phyloP scores from a whole-genome alignment of 1,284 basidiomycete species.

The Malassezia caprae region DNA sequence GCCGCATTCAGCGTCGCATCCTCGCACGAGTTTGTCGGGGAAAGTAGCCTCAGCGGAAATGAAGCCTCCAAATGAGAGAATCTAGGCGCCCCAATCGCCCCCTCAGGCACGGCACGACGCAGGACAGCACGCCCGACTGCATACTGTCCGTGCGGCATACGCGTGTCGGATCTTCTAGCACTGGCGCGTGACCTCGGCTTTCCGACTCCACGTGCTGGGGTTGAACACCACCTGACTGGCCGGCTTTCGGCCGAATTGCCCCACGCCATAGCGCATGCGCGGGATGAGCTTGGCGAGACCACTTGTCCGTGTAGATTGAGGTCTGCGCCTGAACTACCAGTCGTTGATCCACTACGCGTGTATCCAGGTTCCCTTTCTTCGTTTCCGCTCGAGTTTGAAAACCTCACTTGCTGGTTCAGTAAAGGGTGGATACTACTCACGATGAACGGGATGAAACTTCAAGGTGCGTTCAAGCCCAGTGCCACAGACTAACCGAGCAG shows the following conservation, averaged over 20 bases:
- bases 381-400: background rate
- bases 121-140: conserved; percentile 8
- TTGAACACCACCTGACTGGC: background rate
- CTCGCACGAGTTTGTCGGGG: background rate
- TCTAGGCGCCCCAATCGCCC: conserved; percentile 6
- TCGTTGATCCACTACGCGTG: background rate
- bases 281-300: conserved; percentile 1
- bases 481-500: conserved; percentile 12
- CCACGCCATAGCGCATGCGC: conserved; percentile 2
- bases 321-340: background rate
- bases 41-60: conserved; percentile 11
- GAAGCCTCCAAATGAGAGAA: conserved; percentile 13
- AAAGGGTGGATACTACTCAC: background rate
- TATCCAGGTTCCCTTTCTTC: background rate
- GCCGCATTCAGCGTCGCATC: conserved; percentile 11
- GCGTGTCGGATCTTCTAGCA: background rate
- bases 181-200: background rate
- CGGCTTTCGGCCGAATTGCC: conserved; percentile 3
- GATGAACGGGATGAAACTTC: conserved; percentile 14
- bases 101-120: background rate
- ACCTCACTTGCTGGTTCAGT: background rate
- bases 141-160: conserved; percentile 6
- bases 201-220: background rate
- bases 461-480: conserved; percentile 3
- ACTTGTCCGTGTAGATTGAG: background rate